Base-by-base conservation (phyloP, 371 early-diverging fungal species). In the Nematocida sp. region DNA sequence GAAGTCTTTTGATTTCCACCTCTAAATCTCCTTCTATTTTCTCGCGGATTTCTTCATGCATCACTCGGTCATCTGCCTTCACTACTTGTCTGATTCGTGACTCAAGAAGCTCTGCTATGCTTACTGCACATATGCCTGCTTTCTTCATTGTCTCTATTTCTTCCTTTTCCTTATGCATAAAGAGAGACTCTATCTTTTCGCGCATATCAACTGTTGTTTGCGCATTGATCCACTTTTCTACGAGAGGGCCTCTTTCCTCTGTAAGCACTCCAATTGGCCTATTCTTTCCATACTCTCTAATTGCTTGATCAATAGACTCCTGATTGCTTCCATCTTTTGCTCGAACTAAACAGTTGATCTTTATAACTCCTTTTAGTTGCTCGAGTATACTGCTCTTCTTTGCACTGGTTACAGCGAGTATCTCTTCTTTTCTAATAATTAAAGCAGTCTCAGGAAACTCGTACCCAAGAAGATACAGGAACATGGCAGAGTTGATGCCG, bases 401-500 rank as follows among this genome's bases (percentile, higher is more conserved):
- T 32, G 84, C 86, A 65, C 89, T 89, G 23, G 92, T 89, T 16
- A 92, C 81, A 64, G 93, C 85, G 5, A 88, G 87, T 18, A 92
- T 77, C 66, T 88, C 89, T 61, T 89, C 88, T 26, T 83, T 86
- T 42, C 89, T 89, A 35, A 93, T 84, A 36, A 92, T 65, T 30
- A 92, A 85, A 45, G 91, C 77, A 1, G 92, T 91, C 69, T 93
- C 90, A 2, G 89, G 88, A 75, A 94, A 89, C 80, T 93, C 95
- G 77, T 91, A 89, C 32, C 93, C 94, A 60, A 94, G 85, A 48
- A 94, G 87, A 92, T 94, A 95, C 40, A 87, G 88, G 89, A 94
- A 87, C 40, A 79, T 47, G 86, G 84, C 84, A 18, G 82, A 79
- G 50, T 83, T 85, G 13, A 80, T 65, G 33, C 63, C 75, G 55